Evolutionary conservation across 2,329 filamentous ascomycete species (phyloP).

Genomic region (Alternaria triticina): DNA sequence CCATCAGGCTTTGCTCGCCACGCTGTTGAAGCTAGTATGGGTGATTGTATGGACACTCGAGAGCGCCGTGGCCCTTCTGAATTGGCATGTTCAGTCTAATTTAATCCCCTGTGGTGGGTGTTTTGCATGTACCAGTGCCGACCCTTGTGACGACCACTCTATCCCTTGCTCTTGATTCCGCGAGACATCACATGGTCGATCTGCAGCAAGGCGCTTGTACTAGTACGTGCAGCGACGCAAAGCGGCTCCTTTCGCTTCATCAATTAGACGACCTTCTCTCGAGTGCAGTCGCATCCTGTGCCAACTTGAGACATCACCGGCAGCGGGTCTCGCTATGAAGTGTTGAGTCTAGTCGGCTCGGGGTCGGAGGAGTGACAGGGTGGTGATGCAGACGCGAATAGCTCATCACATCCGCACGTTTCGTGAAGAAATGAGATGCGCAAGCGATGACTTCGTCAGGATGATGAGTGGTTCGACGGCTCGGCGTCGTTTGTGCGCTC

Average conservation of each 20-base stretch:
- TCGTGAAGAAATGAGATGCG: slow-evolving; percentile 21
- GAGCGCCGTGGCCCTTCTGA: slow-evolving; percentile 10
- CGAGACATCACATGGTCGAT: slow-evolving; percentile 23
- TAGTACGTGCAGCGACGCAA: slow-evolving; percentile 37
- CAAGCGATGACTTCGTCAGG: slow-evolving; percentile 16
- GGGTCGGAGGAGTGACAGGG: slow-evolving; percentile 17
- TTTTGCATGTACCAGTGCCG: slow-evolving; percentile 22
- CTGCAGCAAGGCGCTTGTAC: slow-evolving; percentile 31
- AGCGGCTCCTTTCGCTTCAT: slow-evolving; percentile 35
- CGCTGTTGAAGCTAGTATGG: background rate
- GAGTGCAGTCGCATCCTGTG: background rate
- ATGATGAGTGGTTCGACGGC: slow-evolving; percentile 19
- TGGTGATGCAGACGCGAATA: slow-evolving; percentile 21
- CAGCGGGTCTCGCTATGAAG: slow-evolving; percentile 3
- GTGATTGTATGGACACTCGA: slow-evolving; percentile 5
- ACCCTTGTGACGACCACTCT: slow-evolving; percentile 16
- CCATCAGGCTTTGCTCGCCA: background rate
- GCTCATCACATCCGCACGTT: slow-evolving; percentile 25
- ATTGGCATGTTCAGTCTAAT: slow-evolving; percentile 27
- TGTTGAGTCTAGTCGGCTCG: slow-evolving; percentile 14
- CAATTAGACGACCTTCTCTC: background rate
- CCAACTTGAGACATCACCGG: background rate
- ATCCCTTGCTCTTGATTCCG: slow-evolving; percentile 18
- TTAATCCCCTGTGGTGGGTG: slow-evolving; percentile 29
- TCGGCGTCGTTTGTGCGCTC: slow-evolving; percentile 25